Percentiles rank a stretch among this genome's conserved stretches.
These are phyloP conservation scores for Chlamydomonas applanata DNA, from an alignment of 139 green algal genomes.

Conservation along the genomic window DNA sequence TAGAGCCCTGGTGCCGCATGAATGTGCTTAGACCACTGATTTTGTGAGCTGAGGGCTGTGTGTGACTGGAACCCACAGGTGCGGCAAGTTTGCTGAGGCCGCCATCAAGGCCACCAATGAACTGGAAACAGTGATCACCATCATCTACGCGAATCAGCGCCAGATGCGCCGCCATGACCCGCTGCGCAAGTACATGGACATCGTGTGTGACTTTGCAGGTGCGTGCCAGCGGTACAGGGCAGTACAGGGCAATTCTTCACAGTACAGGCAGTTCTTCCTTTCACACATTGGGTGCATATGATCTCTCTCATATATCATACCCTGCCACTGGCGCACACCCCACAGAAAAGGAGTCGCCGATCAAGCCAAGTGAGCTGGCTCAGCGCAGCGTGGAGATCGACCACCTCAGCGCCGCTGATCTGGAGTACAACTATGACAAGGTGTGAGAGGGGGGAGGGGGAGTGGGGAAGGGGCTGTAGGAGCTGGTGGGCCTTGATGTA, in stretches of 20 bases:
- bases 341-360: constrained; percentile 45
- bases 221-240: too few species aligned
- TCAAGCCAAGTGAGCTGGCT: constrained; percentile 48
- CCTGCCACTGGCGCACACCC: neutral
- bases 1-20: neutral
- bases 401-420: constrained; percentile 43
- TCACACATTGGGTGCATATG: too few species aligned
- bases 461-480: too few species aligned
- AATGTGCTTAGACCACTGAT: neutral
- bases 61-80: neutral
- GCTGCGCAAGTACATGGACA: constrained; percentile 74
- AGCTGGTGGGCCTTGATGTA: too few species aligned
- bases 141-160: constrained; percentile 56
- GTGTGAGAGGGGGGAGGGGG: neutral
- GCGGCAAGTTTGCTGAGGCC: constrained; percentile 27
- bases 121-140: constrained; percentile 65
- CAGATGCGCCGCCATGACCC: constrained; percentile 77
- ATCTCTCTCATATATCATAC: too few species aligned
- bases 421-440: constrained; percentile 67
- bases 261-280: too few species aligned
- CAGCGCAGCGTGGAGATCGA: constrained; percentile 37
- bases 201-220: constrained; percentile 54
- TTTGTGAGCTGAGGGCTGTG: neutral
- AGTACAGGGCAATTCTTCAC: too few species aligned
- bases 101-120: constrained; percentile 51